Percentiles rank a stretch among this genome's conserved stretches.
Conservation (phyloP, 2,329 filamentous ascomycete genomes). For the Cercospora citrullina region DNA sequence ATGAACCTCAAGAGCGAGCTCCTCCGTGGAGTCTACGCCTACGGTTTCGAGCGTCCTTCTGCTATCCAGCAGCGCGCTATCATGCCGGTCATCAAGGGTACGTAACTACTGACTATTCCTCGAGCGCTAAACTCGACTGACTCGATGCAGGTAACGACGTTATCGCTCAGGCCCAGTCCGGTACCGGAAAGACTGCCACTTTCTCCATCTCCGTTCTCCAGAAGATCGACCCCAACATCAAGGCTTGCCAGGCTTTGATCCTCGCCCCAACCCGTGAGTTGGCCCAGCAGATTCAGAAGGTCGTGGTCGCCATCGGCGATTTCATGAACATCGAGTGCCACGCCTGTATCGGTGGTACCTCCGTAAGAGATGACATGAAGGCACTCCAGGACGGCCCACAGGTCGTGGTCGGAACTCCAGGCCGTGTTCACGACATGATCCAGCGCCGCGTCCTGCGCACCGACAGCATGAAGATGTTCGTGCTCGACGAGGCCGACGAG, state of each 20-base stretch:
- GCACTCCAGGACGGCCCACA: constrained; percentile 93
- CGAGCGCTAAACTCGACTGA: constrained; percentile 15
- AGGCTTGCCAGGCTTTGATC: constrained; percentile 97
- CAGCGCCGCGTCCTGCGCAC: constrained; percentile 96
- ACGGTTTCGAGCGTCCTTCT: constrained; percentile 99
- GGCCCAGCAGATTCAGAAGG: constrained; percentile 99
- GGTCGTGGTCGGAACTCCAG: constrained; percentile 95
- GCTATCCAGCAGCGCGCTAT: constrained; percentile 99
- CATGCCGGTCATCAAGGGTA: constrained; percentile 99
- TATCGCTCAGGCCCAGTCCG: constrained; percentile 98
- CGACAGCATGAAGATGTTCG: constrained; percentile 99
- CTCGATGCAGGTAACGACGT: constrained; percentile 78
- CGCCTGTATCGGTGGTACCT: constrained; percentile 98
- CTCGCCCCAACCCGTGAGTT: constrained; percentile 97
- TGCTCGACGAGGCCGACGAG: constrained; percentile 98
- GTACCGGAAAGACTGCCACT: constrained; percentile 99
- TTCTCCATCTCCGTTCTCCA: constrained; percentile 99
- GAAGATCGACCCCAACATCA: constrained; percentile 93
- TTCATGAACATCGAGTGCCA: constrained; percentile 99
- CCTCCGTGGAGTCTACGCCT: constrained; percentile 97
- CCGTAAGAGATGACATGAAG: constrained; percentile 98
- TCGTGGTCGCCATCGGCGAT: constrained; percentile 96
- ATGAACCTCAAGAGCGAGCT: constrained; percentile 98
- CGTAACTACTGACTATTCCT: constrained; percentile 40
- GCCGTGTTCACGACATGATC: constrained; percentile 99